phyloP scores from a whole-genome alignment of 495 filamentous ascomycete species.

The Aspergillus funiculosus region DNA sequence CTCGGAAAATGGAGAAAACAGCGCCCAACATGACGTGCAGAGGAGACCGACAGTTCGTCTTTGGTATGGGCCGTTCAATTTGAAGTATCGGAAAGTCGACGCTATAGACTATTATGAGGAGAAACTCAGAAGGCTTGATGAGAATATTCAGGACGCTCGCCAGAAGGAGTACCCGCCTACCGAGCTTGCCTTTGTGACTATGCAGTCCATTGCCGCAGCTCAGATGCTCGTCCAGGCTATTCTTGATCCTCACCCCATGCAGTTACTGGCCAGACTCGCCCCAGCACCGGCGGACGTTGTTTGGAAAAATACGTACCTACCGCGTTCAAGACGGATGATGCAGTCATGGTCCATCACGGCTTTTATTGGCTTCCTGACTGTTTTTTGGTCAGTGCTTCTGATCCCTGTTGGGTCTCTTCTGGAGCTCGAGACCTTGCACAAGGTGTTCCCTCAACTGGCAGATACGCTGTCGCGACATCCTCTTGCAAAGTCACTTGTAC shows the following conservation, averaged over 20 bases:
- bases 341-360: constrained; percentile 76
- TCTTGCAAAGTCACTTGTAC: constrained; percentile 68
- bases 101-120: constrained; percentile 92
- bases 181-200: constrained; percentile 88
- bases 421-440: constrained; percentile 68
- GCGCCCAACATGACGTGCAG: constrained; percentile 35
- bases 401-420: constrained; percentile 72
- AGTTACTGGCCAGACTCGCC: constrained; percentile 76
- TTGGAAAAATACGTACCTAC: constrained; percentile 89
- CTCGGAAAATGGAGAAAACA: constrained; percentile 30
- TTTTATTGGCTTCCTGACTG: constrained; percentile 70
- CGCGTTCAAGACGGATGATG: constrained; percentile 63
- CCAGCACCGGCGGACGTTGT: constrained; percentile 85
- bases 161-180: constrained; percentile 72
- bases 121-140: constrained; percentile 73
- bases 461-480: constrained; percentile 59
- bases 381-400: constrained; percentile 87
- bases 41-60: constrained; percentile 65
- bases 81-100: constrained; percentile 70
- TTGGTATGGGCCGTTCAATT: constrained; percentile 71
- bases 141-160: constrained; percentile 63
- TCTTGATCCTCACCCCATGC: constrained; percentile 80
- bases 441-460: constrained; percentile 65
- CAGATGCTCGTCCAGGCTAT: constrained; percentile 95
- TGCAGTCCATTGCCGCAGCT: constrained; percentile 86